A percentile compares a stretch with the other conserved stretches of the same genome.
phyloP scores from a whole-genome alignment of 129 eudicot genomes.

The Flaveria sonorensis region DNA sequence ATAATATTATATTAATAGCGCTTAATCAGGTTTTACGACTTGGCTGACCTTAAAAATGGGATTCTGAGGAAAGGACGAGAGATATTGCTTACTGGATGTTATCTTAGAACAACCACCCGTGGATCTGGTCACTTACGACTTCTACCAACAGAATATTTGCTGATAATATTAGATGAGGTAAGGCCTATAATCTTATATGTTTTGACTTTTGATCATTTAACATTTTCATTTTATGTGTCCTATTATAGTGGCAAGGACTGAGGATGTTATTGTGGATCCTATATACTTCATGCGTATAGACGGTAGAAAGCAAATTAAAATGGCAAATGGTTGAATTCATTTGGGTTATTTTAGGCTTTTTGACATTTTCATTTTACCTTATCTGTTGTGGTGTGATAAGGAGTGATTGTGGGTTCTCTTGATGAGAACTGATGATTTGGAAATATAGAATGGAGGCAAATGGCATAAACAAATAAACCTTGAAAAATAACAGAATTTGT shows the following conservation, averaged over 20 bases:
- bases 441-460: background rate
- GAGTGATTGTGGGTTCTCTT: background rate
- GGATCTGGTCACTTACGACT: conserved; percentile 70
- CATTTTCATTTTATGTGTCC: background rate
- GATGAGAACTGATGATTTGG: background rate
- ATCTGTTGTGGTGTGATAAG: background rate
- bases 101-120: conserved; percentile 67
- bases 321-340: background rate
- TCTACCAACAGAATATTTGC: conserved; percentile 85
- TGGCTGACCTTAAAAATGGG: conserved; percentile 76
- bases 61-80: conserved; percentile 85
- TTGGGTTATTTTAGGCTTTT: conserved; percentile 3
- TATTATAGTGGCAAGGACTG: background rate
- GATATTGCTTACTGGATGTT: conserved; percentile 82
- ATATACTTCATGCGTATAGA: background rate
- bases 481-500: too few species aligned
- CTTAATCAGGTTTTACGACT: conserved; percentile 69
- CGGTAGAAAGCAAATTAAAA: background rate
- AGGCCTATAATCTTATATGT: background rate
- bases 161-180: conserved; percentile 89
- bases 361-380: conserved; percentile 2
- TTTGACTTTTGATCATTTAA: conserved; percentile 14
- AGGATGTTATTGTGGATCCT: background rate
- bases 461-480: background rate
- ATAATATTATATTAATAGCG: conserved; percentile 2